Conservation (phyloP, 805 yeast genomes). For the Kazachstania africana region DNA sequence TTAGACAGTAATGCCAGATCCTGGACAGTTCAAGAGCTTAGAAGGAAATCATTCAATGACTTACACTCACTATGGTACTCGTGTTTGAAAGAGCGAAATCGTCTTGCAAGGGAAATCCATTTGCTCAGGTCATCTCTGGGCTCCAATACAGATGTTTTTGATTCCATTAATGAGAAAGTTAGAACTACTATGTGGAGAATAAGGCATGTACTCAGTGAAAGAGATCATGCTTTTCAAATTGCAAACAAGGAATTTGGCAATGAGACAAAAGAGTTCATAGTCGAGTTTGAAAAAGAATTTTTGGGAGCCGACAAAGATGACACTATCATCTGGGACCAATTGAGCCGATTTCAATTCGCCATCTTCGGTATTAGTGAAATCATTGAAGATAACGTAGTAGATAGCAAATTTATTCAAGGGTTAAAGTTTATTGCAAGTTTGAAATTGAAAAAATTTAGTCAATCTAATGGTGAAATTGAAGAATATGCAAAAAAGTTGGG, state of each 20-base stretch:
- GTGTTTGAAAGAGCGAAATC: conserved; percentile 72
- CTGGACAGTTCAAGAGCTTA: conserved; percentile 81
- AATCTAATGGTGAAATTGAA: conserved; percentile 29
- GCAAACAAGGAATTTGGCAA: conserved; percentile 36
- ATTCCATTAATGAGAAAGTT: conserved; percentile 31
- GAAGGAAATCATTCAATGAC: conserved; percentile 86
- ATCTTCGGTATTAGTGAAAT: conserved; percentile 73
- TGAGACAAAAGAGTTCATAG: conserved; percentile 34
- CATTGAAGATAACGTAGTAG: conserved; percentile 46
- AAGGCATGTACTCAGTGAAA: conserved; percentile 77
- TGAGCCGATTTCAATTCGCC: conserved; percentile 71
- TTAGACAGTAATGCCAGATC: conserved; percentile 49
- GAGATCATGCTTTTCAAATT: conserved; percentile 58
- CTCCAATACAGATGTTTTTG: conserved; percentile 28
- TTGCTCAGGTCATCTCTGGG: conserved; percentile 28
- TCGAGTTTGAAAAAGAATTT: conserved; percentile 29
- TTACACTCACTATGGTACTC: conserved; percentile 86
- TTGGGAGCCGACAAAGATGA: conserved; percentile 45
- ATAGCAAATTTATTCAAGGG: conserved; percentile 53
- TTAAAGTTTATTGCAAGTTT: conserved; percentile 56
- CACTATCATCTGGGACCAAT: conserved; percentile 45
- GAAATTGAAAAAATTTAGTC: conserved; percentile 47
- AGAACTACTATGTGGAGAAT: conserved; percentile 65
- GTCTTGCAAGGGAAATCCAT: conserved; percentile 62
- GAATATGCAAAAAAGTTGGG: not conserved